phyloP scores from a whole-genome alignment of 805 yeast genomes.

The Tetrapisispora phaffii region DNA sequence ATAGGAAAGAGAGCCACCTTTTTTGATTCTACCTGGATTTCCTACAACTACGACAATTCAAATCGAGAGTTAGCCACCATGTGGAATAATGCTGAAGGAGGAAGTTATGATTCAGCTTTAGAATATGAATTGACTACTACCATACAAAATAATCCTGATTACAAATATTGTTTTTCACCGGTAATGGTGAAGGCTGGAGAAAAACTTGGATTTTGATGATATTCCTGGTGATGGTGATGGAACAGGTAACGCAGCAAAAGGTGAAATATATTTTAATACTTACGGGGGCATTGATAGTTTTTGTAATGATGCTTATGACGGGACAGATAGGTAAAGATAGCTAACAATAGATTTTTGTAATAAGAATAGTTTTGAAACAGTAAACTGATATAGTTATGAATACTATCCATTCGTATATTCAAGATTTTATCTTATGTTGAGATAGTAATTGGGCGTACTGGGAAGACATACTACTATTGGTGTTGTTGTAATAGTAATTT shows the following conservation, averaged over 20 bases:
- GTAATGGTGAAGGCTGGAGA: slow-evolving; percentile 1
- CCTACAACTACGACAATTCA: slow-evolving; percentile 5
- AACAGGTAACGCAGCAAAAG: slow-evolving; percentile 4
- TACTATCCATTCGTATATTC: no score
- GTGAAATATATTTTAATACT: slow-evolving; percentile 7
- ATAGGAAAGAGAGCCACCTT: not conserved
- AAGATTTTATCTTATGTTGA: not conserved
- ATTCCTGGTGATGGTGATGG: slow-evolving; percentile 6
- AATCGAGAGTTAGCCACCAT: slow-evolving; percentile 4
- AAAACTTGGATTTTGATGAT: slow-evolving; percentile 4
- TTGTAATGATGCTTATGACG: slow-evolving; percentile 5
- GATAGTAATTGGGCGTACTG: no score
- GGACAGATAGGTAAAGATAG: not conserved
- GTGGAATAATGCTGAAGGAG: slow-evolving; percentile 2
- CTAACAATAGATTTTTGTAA: not conserved
- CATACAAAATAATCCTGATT: slow-evolving; percentile 1
- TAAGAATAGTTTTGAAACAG: no score
- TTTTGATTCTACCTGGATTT: slow-evolving; percentile 2
- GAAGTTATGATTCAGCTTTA: not conserved
- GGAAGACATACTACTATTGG: no score
- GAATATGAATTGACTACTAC: not conserved
- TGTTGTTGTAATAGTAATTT: no score
- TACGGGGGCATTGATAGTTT: slow-evolving; percentile 8
- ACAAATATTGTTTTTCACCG: slow-evolving; percentile 4
- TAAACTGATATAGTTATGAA: no score